phyloP scores from a whole-genome alignment of 495 filamentous ascomycete genomes.

The Xylaria longipes region DNA sequence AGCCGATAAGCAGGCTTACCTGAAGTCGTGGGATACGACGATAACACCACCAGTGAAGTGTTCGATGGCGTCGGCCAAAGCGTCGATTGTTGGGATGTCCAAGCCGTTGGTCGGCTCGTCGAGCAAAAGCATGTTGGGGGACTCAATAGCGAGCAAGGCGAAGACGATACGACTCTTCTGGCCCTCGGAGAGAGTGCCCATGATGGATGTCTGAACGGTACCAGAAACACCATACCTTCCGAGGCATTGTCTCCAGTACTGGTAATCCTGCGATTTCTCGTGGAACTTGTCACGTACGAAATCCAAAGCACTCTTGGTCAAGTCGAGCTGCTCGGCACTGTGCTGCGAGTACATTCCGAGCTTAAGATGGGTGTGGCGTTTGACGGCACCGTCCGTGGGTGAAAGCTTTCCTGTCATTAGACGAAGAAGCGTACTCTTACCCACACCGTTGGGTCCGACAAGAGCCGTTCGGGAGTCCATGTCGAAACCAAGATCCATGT shows the following conservation, averaged over 20 bases:
- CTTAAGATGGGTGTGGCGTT: conserved; percentile 96
- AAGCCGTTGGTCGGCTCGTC: conserved; percentile 99
- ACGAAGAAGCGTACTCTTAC: conserved; percentile 97
- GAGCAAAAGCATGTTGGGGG: conserved; percentile 95
- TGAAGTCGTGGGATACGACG: conserved; percentile 98
- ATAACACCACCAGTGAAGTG: conserved; percentile 95
- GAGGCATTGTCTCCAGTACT: conserved; percentile 99
- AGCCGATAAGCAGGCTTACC: conserved; percentile 59
- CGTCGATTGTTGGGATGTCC: conserved; percentile 99
- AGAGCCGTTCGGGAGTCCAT: conserved; percentile 98
- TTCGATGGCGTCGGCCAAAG: conserved; percentile 96
- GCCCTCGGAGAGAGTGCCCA: conserved; percentile 96
- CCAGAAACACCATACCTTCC: conserved; percentile 91
- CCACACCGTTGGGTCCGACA: conserved; percentile 98
- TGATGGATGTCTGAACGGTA: conserved; percentile 93
- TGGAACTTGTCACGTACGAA: conserved; percentile 96
- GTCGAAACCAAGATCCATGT: conserved; percentile 97
- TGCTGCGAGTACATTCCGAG: conserved; percentile 97
- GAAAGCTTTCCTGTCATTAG: conserved; percentile 97
- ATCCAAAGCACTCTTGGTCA: conserved; percentile 96
- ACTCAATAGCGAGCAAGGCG: conserved; percentile 92
- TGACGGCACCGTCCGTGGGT: conserved; percentile 80
- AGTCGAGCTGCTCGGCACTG: conserved; percentile 95
- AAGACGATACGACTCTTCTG: conserved; percentile 99
- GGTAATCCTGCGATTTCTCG: conserved; percentile 91